Conservation (phyloP, 768 basidiomycete species). For the Hericium erinaceus region DNA sequence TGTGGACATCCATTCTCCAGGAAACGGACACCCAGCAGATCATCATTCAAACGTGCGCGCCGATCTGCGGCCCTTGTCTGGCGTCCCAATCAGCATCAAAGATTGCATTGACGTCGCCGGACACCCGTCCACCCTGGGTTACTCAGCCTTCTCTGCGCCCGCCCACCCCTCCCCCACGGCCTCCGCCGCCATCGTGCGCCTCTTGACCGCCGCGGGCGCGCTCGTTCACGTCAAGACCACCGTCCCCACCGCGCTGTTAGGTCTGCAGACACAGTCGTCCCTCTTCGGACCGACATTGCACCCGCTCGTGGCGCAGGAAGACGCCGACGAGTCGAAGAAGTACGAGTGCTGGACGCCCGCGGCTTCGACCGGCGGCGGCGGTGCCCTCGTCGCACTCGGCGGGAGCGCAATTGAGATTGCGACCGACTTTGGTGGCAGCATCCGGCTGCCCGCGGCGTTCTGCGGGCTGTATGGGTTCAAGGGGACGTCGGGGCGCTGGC, state of each 20-base stretch:
- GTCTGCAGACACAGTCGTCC: conserved; percentile 33
- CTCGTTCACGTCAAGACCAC: conserved; percentile 34
- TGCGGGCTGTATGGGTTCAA: conserved; percentile 38
- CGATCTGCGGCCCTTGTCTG: conserved; percentile 24
- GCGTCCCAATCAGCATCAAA: conserved; percentile 41
- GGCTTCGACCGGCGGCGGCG: conserved; percentile 45
- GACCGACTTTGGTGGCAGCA: conserved; percentile 42
- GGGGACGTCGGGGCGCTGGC: conserved; percentile 30
- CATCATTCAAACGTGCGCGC: background rate
- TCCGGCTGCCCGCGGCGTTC: conserved; percentile 38
- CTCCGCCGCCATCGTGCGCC: conserved; percentile 30
- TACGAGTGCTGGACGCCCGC: conserved; percentile 32
- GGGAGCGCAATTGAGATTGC: conserved; percentile 37
- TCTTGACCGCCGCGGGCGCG: conserved; percentile 33
- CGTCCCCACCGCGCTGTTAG: conserved; percentile 32
- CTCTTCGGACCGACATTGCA: conserved; percentile 39
- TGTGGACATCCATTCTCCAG: background rate
- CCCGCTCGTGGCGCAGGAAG: conserved; percentile 17
- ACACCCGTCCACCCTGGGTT: conserved; percentile 37
- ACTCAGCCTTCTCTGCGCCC: conserved; percentile 24
- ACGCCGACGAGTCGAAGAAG: conserved; percentile 14
- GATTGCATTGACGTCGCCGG: conserved; percentile 37
- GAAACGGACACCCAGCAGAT: background rate
- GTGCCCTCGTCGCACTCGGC: conserved; percentile 35
- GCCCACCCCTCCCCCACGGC: conserved; percentile 25